Evolutionary conservation across 2,329 filamentous ascomycete species (phyloP), one percentile per base, ranked within the genome.

Genomic region (Arthrobotrys sinensis): DNA sequence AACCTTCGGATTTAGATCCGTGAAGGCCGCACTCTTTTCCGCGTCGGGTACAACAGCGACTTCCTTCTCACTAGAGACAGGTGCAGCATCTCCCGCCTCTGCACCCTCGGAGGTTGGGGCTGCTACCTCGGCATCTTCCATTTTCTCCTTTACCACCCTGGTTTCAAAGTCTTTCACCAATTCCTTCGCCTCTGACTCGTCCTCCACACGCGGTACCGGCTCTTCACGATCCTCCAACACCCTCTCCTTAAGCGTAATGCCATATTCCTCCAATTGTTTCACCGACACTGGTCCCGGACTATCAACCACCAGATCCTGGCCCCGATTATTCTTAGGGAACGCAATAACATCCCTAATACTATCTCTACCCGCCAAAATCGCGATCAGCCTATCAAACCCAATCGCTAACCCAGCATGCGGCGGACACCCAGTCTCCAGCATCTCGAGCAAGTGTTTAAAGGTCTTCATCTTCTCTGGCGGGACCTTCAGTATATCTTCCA

Each of bases 361-460:
- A 10, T 91, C 88, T 36, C 89, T 91, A 0, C 91, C 91, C 21
- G 91, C 89, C 87, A 99, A 89, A 0, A 97, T 86, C 0, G 95
- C 91, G 45, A 96, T 88, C 60, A 99, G 85, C 3, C 96, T 88
- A 84, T 99, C 96, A 83, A 97, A 97, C 0, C 96, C 96, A 14
- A 99, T 86, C 0, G 96, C 96, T 80, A 99, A 92, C 0, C 96
- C 96, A 0, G 96, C 94, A 83, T 99, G 96, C 0, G 96, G 96
- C 11, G 96, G 96, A 85, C 96, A 98, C 0, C 95, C 96, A 0
- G 92, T 90, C 6, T 90, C 87, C 6, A 99, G 87, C 0, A 94
- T 94, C 80, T 93, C 90, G 1, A 99, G 88, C 1, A 99, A 85
- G 84, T 98, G 96, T 0, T 89, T 86, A 83, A 99, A 99, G 80